Evolutionary conservation across 2,329 filamentous ascomycete species (phyloP), one percentile per base, ranked within the genome.

Genomic region (Botryosphaeria agaves): DNA sequence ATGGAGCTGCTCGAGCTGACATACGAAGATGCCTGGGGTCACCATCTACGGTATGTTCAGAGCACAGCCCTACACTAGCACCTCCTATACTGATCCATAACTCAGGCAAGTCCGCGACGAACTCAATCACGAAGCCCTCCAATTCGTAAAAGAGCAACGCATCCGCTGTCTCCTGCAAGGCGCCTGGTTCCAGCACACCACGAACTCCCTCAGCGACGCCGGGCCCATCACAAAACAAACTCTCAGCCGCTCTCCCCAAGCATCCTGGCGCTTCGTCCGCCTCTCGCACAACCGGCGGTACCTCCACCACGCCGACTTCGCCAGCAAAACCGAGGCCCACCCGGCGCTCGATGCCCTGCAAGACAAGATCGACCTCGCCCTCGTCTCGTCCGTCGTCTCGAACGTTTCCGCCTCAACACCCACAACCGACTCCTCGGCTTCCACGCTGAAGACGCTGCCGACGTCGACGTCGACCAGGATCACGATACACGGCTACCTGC

Each of bases 101-200:
- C 16, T 30, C 37, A 62, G 57, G 38, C 82, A 89, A 54, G 81
- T 93, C n/a, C 77, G 84, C 19, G 83, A 94, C 32, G 83, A 92
- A 51, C 65, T 95, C 26, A 79, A 82, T 41, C 75, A 87, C 44
- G 89, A 98, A 53, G 84, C 87, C 7, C 59, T 94, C 32, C 82
- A 93, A 45, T 98, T 98, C 47, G 81, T 95, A 54, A 94, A 93
- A 54, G 89, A 98, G 56, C 89, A 98, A 53, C 74, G 89, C 21
- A 80, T 95, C 36, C 70, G 89, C 32, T 94, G 85, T 48, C 61
- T 98, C 23, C 66, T 95, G 3, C 69, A 82, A 41, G 89, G 89
- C 5, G 75, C 79, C 7, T 98, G 89, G 89, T 98, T 95, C 41
- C 64, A 69, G 3, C 56, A 58, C 28, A 51, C 57, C 51, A 59